Evolutionary conservation across 805 yeast species (phyloP), one percentile per base, ranked within the genome.

Genomic region (Lipomyces chichibuensis): DNA sequence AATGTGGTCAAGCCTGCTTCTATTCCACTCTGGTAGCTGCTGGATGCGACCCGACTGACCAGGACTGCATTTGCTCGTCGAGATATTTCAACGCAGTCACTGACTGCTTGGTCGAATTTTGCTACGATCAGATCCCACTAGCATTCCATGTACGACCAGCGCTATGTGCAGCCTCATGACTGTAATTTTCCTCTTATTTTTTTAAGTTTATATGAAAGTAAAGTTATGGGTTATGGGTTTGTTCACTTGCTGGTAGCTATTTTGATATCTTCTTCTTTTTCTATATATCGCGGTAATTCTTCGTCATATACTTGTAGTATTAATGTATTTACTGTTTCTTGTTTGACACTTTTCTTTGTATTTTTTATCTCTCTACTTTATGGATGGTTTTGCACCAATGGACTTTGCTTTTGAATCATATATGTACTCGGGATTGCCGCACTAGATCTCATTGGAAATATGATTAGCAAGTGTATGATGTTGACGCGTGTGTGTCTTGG

Each of bases 1-100:
- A 69, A 51, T 69, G 71, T 49, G 71, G 71, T 11, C 71, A 69
- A 55, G 46, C 67, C 5, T 69, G 71, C 60, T 69, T 69, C 60
- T 69, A 69, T 59, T 60, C 71, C 8, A 67, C 63, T 62, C 65
- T 69, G 13, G n/a, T 37, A 2, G 62, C 43, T 5, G 67, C 64
- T n/a, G 71, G 70, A 27, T 69, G 71, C 64, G 51, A 39, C 25
- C 63, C 71, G 3, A 63, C 59, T 11, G 71, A 69, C 60, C 52
- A 66, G 52, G 54, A 54, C 17, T 69, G 71, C 55, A 54, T 69
- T 17, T 69, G 71, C 62, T 69, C 71, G 51, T 59, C 71, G 20
- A 61, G 70, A 9, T 69, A 69, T 57, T 69, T 69, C 71, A 65
- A 64, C 62, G 71, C 71, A n/a, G 71, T 69, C 59, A 69, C 71